These are phyloP conservation scores for Sporobolomyces phaffii DNA, from an alignment of 768 basidiomycete species.

Conservation along the genomic window DNA sequence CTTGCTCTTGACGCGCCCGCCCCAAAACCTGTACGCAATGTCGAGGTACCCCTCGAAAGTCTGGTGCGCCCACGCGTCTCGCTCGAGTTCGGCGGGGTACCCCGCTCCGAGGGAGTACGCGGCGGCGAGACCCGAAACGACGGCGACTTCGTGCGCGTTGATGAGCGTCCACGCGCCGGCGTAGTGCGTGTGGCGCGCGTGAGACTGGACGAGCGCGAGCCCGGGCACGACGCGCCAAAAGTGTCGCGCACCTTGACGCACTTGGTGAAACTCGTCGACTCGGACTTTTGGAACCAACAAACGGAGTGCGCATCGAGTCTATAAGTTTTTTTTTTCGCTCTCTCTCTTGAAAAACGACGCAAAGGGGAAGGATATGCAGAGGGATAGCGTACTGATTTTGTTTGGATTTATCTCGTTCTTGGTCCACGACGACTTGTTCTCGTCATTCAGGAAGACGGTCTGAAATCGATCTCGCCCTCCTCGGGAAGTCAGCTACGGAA, in stretches of 20 bases:
- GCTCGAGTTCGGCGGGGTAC: slow-evolving; percentile 48
- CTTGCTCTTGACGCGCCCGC: not conserved
- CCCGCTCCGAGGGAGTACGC: slow-evolving; percentile 49
- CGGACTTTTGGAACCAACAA: slow-evolving; percentile 35
- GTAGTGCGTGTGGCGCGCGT: slow-evolving; percentile 44
- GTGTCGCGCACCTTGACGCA: slow-evolving; percentile 44
- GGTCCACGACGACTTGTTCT: slow-evolving; percentile 47
- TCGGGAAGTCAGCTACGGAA: too few relatives aligned
- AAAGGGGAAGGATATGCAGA: too few relatives aligned
- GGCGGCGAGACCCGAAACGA: slow-evolving; percentile 47
- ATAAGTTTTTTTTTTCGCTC: too few relatives aligned
- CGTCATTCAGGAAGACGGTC: slow-evolving; percentile 50
- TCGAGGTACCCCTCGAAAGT: not conserved
- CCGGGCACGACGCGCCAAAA: slow-evolving; percentile 45
- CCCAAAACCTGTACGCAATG: slow-evolving; percentile 1
- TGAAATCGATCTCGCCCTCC: slow-evolving; percentile 1
- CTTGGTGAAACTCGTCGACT: slow-evolving; percentile 47
- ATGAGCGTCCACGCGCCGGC: slow-evolving; percentile 49
- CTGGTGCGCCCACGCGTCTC: slow-evolving; percentile 42
- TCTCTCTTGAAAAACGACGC: not conserved
- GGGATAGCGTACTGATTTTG: slow-evolving; percentile 46
- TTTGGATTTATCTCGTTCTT: slow-evolving; percentile 48
- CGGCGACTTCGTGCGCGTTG: slow-evolving; percentile 43
- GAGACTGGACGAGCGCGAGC: slow-evolving; percentile 47
- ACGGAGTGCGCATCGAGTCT: too few relatives aligned